A percentile compares a stretch with the other conserved stretches of the same genome.
Conservation (phyloP, 2,329 filamentous ascomycete genomes). For the Lecanicillium sp. region DNA sequence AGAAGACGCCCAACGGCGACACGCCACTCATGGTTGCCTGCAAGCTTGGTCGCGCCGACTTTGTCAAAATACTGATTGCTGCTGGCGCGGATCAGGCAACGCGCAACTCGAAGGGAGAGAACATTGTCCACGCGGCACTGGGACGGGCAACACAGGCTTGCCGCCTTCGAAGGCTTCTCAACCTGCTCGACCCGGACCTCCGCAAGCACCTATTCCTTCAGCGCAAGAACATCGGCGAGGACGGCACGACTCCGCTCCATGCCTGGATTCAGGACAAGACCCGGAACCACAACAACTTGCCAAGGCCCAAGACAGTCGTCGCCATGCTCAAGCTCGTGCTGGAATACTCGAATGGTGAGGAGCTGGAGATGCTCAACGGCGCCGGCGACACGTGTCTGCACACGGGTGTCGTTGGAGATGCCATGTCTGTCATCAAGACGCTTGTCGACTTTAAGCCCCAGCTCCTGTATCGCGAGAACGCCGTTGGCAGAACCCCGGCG, state of each 20-base stretch:
- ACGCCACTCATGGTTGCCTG: slow-evolving; percentile 67
- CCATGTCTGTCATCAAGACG: slow-evolving; percentile 28
- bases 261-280: slow-evolving; percentile 37
- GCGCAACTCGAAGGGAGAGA: slow-evolving; percentile 54
- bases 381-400: slow-evolving; percentile 61
- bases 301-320: slow-evolving; percentile 15
- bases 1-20: slow-evolving; percentile 47
- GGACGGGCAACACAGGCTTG: slow-evolving; percentile 21
- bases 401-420: slow-evolving; percentile 35
- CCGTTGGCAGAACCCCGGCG: slow-evolving; percentile 64
- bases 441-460: slow-evolving; percentile 49
- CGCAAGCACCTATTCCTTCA: slow-evolving; percentile 51
- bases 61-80: slow-evolving; percentile 54
- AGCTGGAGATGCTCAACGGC: slow-evolving; percentile 52
- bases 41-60: slow-evolving; percentile 42
- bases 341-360: slow-evolving; percentile 46
- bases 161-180: slow-evolving; percentile 40
- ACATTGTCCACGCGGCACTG: slow-evolving; percentile 58
- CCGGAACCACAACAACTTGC: slow-evolving; percentile 8
- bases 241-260: slow-evolving; percentile 57
- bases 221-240: slow-evolving; percentile 42
- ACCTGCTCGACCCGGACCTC: slow-evolving; percentile 50
- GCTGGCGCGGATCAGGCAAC: slow-evolving; percentile 62
- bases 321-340: slow-evolving; percentile 42
- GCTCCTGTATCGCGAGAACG: slow-evolving; percentile 64